phyloP scores from a whole-genome alignment of 805 yeast genomes.

The Kazachstania bromeliacearum region DNA sequence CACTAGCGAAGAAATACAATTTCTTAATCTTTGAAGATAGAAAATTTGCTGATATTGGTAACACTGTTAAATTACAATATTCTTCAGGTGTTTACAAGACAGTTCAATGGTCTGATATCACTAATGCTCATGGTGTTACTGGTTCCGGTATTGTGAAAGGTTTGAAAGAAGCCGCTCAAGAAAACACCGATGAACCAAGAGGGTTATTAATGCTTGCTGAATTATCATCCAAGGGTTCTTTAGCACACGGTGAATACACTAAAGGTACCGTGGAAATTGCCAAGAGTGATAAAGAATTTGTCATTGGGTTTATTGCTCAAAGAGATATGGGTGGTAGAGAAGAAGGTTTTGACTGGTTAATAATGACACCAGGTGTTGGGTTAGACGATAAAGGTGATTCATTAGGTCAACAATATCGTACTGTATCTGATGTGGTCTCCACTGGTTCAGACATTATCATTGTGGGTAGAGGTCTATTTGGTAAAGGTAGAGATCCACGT shows the following conservation, averaged over 20 bases:
- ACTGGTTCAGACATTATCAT: conserved; percentile 92
- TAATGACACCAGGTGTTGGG: conserved; percentile 98
- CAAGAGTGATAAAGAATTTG: conserved; percentile 76
- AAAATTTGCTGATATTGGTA: conserved; percentile 97
- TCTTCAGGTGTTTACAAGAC: conserved; percentile 82
- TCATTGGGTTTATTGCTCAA: conserved; percentile 95
- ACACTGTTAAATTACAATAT: conserved; percentile 91
- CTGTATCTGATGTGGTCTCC: conserved; percentile 73
- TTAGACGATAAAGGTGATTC: conserved; percentile 93
- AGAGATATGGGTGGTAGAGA: conserved; percentile 72
- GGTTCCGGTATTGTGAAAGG: conserved; percentile 92
- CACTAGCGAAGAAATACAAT: conserved; percentile 67
- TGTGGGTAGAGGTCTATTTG: conserved; percentile 97
- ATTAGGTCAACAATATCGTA: conserved; percentile 92
- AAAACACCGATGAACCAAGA: conserved; percentile 65
- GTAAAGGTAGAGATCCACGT: conserved; percentile 84
- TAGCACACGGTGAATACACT: conserved; percentile 90
- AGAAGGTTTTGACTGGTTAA: conserved; percentile 88
- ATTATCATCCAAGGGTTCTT: conserved; percentile 84
- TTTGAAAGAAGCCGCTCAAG: conserved; percentile 63
- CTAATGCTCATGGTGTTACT: conserved; percentile 96
- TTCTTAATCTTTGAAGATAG: conserved; percentile 94
- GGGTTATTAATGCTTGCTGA: conserved; percentile 95
- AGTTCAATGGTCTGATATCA: conserved; percentile 92
- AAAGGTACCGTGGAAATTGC: conserved; percentile 83